These are phyloP conservation scores for Quercus parvula DNA, from an alignment of 306 rosid species.

Conservation along the genomic window DNA sequence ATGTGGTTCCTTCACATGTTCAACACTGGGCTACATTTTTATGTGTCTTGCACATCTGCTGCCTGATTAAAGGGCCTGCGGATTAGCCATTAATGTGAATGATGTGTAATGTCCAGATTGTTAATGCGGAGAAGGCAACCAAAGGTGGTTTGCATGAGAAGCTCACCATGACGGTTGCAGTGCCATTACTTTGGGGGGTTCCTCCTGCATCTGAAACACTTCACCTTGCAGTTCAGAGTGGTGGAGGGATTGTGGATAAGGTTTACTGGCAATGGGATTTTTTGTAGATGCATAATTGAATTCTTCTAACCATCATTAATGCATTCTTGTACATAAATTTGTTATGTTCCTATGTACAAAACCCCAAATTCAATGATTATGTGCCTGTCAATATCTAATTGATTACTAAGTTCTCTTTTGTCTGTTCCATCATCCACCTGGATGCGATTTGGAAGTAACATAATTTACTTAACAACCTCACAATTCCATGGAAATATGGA, in stretches of 20 bases:
- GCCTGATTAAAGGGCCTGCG: not conserved
- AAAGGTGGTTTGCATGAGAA: slow-evolving; percentile 90
- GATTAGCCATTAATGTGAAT: not conserved
- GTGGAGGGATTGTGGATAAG: slow-evolving; percentile 97
- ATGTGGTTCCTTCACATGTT: not conserved
- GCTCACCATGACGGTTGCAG: slow-evolving; percentile 96
- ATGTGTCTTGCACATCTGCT: not conserved
- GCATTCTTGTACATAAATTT: slow-evolving; percentile 61
- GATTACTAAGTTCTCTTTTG: not conserved
- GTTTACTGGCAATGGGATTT: slow-evolving; percentile 97
- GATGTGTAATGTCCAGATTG: slow-evolving; percentile 46
- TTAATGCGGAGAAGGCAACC: slow-evolving; percentile 81
- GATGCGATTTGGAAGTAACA: not conserved
- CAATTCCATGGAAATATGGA: not conserved
- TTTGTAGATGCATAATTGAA: slow-evolving; percentile 45
- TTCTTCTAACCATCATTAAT: slow-evolving; percentile 66
- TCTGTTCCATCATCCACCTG: not conserved
- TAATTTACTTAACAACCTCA: not conserved
- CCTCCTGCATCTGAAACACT: slow-evolving; percentile 97
- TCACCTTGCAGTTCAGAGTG: slow-evolving; percentile 94
- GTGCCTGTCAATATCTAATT: slow-evolving; percentile 17
- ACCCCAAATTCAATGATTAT: not conserved
- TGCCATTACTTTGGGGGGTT: slow-evolving; percentile 96
- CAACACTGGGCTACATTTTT: not conserved
- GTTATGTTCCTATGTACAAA: slow-evolving; percentile 32